Evolutionary conservation across 495 filamentous ascomycete genomes (phyloP), one percentile per base, ranked within the genome.

Genomic region (Neurospora sp.): DNA sequence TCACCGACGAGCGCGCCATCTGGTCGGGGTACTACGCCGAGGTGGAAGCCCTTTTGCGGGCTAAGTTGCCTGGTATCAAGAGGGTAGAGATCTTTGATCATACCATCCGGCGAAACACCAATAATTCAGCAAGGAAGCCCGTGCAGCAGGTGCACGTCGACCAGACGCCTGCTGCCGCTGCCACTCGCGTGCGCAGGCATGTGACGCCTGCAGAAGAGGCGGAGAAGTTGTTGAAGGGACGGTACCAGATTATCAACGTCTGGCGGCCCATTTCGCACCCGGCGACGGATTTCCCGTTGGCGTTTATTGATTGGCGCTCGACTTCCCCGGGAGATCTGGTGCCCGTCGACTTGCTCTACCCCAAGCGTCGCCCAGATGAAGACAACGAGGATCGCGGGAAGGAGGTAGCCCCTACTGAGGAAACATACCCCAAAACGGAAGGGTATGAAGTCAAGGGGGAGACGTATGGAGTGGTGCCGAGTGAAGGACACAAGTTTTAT

Each of bases 41-140:
- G 72, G 87, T 94, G n/a, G 89, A 93, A 78, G 77, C 86, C 0
- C 82, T 96, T 37, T 76, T 97, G 4, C 82, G 88, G 5, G 81
- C 83, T 6, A 81, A 88, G 53, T 82, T 94, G 4, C 86, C 89
- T 4, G 89, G 88, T 31, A 68, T 88, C 27, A 84, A 89, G 40
- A 84, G 87, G 59, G 83, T 96, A 20, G 81, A 92, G 71, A 83
- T 97, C 72, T 97, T 97, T 84, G 94, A 97, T 83, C 93, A 97
- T 78, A 97, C 94, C 12, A 91, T 96, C 82, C 90, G 94, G 4
- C 84, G 88, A 22, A 82, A 86, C 12, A 81, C 78, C 10, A 82
- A 84, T 0, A 82, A 84, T 0, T 74, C 79, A 0, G 75, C 83
- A 1, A 85, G 93, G 2, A 83, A 82, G 22, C 94, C 94, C 0